Conservation (phyloP, 2,329 filamentous ascomycete genomes). For the Colletotrichum falcatum region DNA sequence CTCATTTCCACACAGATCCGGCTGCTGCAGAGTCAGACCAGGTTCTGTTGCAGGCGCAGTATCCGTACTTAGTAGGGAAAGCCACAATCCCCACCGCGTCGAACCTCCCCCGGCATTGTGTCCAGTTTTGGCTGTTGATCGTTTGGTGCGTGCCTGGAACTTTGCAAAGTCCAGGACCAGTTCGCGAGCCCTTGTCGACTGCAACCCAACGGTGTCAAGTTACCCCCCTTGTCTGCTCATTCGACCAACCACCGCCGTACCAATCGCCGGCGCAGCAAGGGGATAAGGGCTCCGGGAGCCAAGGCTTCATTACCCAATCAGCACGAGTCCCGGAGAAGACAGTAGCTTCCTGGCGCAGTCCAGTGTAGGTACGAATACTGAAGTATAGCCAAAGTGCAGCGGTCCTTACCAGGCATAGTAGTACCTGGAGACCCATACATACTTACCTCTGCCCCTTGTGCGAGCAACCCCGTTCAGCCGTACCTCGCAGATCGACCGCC, state of each 20-base stretch:
- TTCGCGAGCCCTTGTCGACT: conserved; percentile 21
- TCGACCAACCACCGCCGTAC: conserved; percentile 5
- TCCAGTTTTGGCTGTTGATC: conserved; percentile 2
- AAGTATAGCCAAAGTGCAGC: background rate
- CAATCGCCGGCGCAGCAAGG: conserved; percentile 4
- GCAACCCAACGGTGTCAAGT: conserved; percentile 11
- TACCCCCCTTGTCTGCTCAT: conserved; percentile 9
- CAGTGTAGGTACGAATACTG: too few species aligned
- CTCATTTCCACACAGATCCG: conserved; percentile 1
- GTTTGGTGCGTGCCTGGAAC: conserved; percentile 1
- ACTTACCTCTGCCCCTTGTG: background rate
- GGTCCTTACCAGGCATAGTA: background rate
- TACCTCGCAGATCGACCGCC: conserved; percentile 13
- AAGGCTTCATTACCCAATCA: background rate
- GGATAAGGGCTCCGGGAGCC: background rate
- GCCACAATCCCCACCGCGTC: conserved; percentile 18
- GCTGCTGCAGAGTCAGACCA: background rate
- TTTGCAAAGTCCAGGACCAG: conserved; percentile 13
- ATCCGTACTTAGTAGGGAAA: conserved; percentile 19
- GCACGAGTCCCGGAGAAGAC: background rate
- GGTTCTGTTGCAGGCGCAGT: background rate
- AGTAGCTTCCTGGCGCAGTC: background rate
- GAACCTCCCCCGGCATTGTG: conserved; percentile 15
- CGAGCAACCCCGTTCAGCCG: conserved; percentile 2
- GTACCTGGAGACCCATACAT: background rate